A percentile compares a stretch with the other conserved stretches of the same genome.
Evolutionary conservation across 441 rosid genomes (phyloP).

Genomic region (Brassica hybrid): DNA sequence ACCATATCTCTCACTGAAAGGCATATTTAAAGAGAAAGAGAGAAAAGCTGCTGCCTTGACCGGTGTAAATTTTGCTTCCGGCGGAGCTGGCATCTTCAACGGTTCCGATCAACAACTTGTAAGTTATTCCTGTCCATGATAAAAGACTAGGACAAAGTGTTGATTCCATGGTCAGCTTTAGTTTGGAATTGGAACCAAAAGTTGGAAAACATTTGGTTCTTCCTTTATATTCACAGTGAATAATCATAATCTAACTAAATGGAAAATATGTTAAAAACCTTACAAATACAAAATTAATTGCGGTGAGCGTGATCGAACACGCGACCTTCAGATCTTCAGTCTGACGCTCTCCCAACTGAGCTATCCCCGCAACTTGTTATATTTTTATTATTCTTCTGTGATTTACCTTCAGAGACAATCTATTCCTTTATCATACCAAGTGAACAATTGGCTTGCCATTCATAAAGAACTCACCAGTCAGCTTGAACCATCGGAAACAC

Average conservation of each 20-base stretch:
- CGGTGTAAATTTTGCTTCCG: conserved; percentile 84
- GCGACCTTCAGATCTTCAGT: conserved; percentile 35
- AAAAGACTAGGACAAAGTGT: neutral
- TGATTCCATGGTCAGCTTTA: neutral
- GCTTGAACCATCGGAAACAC: conserved; percentile 49
- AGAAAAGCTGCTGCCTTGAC: conserved; percentile 34
- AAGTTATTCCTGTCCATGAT: conserved; percentile 35
- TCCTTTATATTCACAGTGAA: neutral
- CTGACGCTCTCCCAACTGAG: conserved; percentile 47
- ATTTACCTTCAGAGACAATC: conserved; percentile 49
- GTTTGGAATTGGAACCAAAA: neutral
- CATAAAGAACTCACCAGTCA: neutral
- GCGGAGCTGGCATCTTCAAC: conserved; percentile 70
- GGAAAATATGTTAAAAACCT: neutral
- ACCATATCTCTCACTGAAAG: conserved; percentile 52
- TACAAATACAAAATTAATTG: neutral
- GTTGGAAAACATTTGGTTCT: neutral
- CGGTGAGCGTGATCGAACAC: neutral
- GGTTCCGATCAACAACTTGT: conserved; percentile 48
- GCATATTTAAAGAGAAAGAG: neutral
- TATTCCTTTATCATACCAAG: conserved; percentile 60
- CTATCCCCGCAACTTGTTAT: conserved; percentile 24
- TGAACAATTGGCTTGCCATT: conserved; percentile 44
- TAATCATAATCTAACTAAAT: neutral
- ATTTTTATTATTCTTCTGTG: accelerated